Base-by-base conservation (phyloP, 2,329 filamentous ascomycete genomes). In the Juglanconis juglandina region DNA sequence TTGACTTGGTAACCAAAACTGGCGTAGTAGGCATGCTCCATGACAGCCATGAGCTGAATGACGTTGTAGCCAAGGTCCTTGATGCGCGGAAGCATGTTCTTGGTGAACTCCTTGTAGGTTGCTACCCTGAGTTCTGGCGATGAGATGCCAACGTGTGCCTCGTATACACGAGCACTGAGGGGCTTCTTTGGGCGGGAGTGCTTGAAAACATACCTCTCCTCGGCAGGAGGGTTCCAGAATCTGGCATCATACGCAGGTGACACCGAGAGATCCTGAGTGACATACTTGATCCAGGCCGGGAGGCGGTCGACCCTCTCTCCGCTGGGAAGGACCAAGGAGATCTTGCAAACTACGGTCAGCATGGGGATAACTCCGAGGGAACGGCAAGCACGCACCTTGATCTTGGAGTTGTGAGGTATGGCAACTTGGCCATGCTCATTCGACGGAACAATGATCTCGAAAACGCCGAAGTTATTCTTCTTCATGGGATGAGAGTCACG, bases 21-120 rank as follows among this genome's bases (percentile, higher is more conserved):
- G 69, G 95, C 95, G 73, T 99, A 99, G 81, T 99, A 99, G 53
- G 95, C 95, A 76, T 99, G 95, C 73, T 99, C 95, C 94, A 99
- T 99, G 71, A 99, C 83, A 50, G 95, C 95, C 95, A 99, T 99
- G 65, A 99, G 82, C 73, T 99, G 95, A 67, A 99, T 98, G 58
- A 93, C 90, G 72, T 99, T 98, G 80, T 99, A 99, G 46, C 94
- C 95, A 48, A 98, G 81, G 65, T 87, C 80, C 71, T 93, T 89
- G 77, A 99, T 98, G 60, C 94, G 86, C 14, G 94, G 93, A 7
- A 99, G 84, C 83, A 96, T 92, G 73, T 91, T 92, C 69, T 87
- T 82, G 2, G 94, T 98, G 74, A 99, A 99, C 76, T 99, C 93
- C 75, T 97, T 96, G 84, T 96, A 99, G 6, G 92, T 96, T 3